phyloP scores from a whole-genome alignment of 441 rosid species.

The Biscutella laevigata region DNA sequence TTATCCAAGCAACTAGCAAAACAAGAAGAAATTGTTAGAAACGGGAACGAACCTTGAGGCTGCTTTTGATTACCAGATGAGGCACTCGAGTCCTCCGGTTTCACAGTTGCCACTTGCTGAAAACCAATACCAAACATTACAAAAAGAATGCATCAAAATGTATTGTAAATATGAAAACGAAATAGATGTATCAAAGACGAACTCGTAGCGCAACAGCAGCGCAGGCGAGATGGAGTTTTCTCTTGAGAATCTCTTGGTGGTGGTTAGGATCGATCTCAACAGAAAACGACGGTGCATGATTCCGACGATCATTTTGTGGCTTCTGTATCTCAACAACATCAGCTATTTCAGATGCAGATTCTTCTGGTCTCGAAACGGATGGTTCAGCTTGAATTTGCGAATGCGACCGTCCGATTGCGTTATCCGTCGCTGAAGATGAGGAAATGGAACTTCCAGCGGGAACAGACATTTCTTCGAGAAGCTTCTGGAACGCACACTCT shows the following conservation, averaged over 20 bases:
- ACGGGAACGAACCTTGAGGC: conserved; percentile 34
- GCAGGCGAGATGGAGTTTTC: conserved; percentile 62
- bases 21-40: no score
- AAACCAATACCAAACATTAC: conserved; percentile 6
- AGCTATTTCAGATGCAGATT: conserved; percentile 11
- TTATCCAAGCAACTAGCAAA: no score
- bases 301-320: conserved; percentile 22
- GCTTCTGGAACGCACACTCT: conserved; percentile 62
- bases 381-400: conserved; percentile 21
- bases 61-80: conserved; percentile 31
- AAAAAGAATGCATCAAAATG: no score
- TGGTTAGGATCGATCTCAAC: conserved; percentile 36
- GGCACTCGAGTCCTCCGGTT: conserved; percentile 48
- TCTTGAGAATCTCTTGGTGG: conserved; percentile 58
- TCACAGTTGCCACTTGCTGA: conserved; percentile 26
- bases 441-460: conserved; percentile 19
- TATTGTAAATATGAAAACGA: no score
- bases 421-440: no score
- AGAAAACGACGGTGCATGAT: conserved; percentile 27
- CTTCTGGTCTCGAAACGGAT: conserved; percentile 28
- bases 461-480: conserved; percentile 41
- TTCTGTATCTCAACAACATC: conserved; percentile 30
- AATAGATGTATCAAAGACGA: conserved; percentile 9
- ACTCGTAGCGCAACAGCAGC: conserved; percentile 74
- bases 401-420: conserved; percentile 25